Evolutionary conservation across 352 stramenopile species (phyloP), one percentile per base, ranked within the genome.

Genomic region (Globisporangium perplexum): DNA sequence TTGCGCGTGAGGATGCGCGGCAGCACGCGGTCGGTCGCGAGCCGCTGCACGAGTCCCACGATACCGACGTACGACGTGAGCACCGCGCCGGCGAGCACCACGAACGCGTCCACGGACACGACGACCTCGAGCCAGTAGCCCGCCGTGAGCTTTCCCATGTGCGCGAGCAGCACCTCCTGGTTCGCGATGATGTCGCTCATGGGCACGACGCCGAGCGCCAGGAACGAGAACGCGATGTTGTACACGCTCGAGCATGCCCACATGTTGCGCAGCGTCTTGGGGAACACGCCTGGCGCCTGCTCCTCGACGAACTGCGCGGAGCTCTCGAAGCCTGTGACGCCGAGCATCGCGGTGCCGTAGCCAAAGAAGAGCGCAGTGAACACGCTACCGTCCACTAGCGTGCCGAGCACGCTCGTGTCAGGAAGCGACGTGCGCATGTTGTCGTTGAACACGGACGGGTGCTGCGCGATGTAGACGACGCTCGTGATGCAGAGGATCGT

Each of bases 241-340:
- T 91, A 93, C 15, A 93, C 59, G 26, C 79, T 73, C 17, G 89
- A 86, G 22, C 74, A 55, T 2, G 65, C 49, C 83, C 83, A 93
- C 83, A 93, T 93, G 60, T 86, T 88, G 33, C 72, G 77, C 35
- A 95, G 66, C 10, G 82, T 93, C 62, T 88, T 88, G 1, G 77
- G 74, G 54, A 95, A 96, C 1, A 92, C 84, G 2, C 85, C 82
- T 1, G 72, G 66, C 14, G 65, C 72, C 50, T 95, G 83, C 57
- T 91, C 79, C 61, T 96, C 83, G 28, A 96, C 77, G 59, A 93
- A 95, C 59, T 95, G 83, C 17, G 80, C 69, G 44, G 70, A 83
- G 26, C 66, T 88, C 62, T 96, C 87, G 53, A 96, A 96, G 4
- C 87, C 87, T 3, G 72, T 89, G 50, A 95, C 77, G 47, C 86